Evolutionary conservation across 768 basidiomycete genomes (phyloP), one percentile per base, ranked within the genome.

Genomic region (Obba rivulosa): DNA sequence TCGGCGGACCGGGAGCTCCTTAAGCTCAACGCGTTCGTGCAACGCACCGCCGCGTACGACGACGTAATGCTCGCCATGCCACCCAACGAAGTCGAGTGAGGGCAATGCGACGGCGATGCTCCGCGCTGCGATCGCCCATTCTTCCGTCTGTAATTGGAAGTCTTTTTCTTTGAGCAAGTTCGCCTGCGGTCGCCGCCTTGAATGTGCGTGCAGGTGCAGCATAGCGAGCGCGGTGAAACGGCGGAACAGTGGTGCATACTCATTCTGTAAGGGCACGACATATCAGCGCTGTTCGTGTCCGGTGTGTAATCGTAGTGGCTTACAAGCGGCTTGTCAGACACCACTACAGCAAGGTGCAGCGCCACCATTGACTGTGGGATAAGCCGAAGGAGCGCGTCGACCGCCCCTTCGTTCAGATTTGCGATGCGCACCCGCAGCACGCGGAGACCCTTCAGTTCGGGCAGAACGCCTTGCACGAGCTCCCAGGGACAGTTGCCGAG

Each of bases 51-150:
- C 63, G 25, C 81, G 70, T 44, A 78, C 78, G 46, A 84, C 77
- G 49, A 80, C 81, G 57, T 80, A 83, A 60, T 83, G 80, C 65
- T 83, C 83, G 34, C 80, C 79, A 62, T 85, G 79, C 82, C 81
- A 85, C n/a, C 83, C 83, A 1, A 85, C 61, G 52, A 83, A 85
- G 63, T 85, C 83, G 24, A 85, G 57, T 21, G 73, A 72, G 3
- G 75, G 77, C 0, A 84, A 54, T 22, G 63, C 61, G 3, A 64
- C 61, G 1, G 81, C 80, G 45, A 85, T 72, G 53, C 68, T 69
- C 23, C 75, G 67, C 41, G 76, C 79, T 46, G 66, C 70, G 24
- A 72, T 68, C 34, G 69, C 66, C 80, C 81, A 83, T 17, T 72
- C 43, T 21, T 79, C 78, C 4, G 79, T 80, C 58, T 83, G 78